Percentiles rank a stretch among this genome's conserved stretches.
Evolutionary conservation across 2,329 filamentous ascomycete species (phyloP).

Genomic region (Acarospora socialis): DNA sequence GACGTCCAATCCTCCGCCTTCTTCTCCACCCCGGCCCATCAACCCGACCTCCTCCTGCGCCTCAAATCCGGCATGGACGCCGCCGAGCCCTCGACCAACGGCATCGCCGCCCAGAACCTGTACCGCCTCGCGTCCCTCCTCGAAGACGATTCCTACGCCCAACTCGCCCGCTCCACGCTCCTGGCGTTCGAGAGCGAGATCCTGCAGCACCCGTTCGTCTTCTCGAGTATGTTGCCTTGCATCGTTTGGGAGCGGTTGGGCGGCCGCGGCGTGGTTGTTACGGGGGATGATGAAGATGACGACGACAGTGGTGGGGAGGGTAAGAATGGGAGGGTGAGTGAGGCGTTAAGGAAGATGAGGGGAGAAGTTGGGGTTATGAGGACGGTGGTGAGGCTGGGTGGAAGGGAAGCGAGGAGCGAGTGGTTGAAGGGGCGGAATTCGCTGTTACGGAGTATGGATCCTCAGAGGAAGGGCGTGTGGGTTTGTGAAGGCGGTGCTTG

Average conservation of each 20-base stretch:
- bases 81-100: conserved; percentile 78
- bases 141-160: conserved; percentile 47
- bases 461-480: conserved; percentile 27
- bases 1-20: conserved; percentile 37
- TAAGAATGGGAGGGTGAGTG: conserved; percentile 24
- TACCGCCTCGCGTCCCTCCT: conserved; percentile 62
- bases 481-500: conserved; percentile 34
- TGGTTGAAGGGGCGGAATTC: conserved; percentile 40
- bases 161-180: conserved; percentile 57
- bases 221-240: conserved; percentile 61
- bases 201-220: conserved; percentile 84
- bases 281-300: conserved; percentile 25
- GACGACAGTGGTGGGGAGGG: conserved; percentile 17
- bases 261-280: conserved; percentile 42
- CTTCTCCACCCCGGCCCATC: conserved; percentile 32
- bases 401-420: conserved; percentile 20
- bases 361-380: conserved; percentile 23
- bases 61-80: conserved; percentile 95
- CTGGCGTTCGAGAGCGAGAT: conserved; percentile 83
- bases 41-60: conserved; percentile 61
- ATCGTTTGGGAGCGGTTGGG: conserved; percentile 66
- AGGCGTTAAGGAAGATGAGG: conserved; percentile 28
- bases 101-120: conserved; percentile 73
- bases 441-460: conserved; percentile 30
- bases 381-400: conserved; percentile 26